phyloP scores from a whole-genome alignment of 139 green algal species.

The Chlorella vulgaris region DNA sequence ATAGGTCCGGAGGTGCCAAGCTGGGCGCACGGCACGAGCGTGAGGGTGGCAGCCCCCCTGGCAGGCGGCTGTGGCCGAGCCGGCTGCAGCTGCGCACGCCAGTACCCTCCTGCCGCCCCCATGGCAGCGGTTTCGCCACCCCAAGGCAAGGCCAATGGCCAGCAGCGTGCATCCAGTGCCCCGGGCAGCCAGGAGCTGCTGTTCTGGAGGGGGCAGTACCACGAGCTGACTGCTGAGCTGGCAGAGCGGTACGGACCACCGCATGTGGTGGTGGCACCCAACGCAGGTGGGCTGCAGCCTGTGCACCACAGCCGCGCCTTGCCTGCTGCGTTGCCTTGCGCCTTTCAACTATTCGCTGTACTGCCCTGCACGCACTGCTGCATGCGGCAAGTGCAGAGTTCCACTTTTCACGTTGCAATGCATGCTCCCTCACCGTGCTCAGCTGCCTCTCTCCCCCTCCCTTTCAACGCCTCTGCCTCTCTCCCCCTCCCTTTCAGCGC shows the following conservation, averaged over 20 bases:
- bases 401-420: too few relatives aligned
- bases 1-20: slow-evolving; percentile 18
- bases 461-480: too few relatives aligned
- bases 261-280: slow-evolving; percentile 25
- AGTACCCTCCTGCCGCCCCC: not conserved
- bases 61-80: not conserved
- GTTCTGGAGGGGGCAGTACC: slow-evolving; percentile 16
- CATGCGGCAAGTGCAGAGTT: too few relatives aligned
- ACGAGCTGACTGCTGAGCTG: slow-evolving; percentile 30
- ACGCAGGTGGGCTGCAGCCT: slow-evolving; percentile 23
- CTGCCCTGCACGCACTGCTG: not conserved
- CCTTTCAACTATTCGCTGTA: not conserved
- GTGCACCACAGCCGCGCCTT: not conserved
- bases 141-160: not conserved
- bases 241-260: not conserved
- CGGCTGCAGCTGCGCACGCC: slow-evolving; percentile 9
- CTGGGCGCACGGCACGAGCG: not conserved
- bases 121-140: not conserved
- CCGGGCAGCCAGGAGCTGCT: not conserved
- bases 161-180: not conserved
- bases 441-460: too few relatives aligned
- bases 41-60: not conserved
- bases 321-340: not conserved
- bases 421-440: not conserved
- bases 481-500: too few relatives aligned